Conservation (phyloP, 139 green algal genomes). For the Volvox reticuliferus region DNA sequence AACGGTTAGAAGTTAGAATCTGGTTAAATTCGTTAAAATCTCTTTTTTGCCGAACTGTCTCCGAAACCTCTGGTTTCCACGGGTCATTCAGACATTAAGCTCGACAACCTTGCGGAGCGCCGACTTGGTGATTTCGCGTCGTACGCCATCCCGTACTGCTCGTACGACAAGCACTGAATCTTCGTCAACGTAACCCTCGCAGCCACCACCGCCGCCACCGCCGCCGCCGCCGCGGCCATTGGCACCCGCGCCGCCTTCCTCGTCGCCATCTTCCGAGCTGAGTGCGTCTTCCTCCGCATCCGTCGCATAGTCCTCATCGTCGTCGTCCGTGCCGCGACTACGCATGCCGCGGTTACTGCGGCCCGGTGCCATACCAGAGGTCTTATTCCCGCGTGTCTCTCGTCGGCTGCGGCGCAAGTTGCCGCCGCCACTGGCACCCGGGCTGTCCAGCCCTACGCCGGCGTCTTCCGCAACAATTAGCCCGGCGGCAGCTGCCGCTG, state of each 20-base stretch:
- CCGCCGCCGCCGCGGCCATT: not conserved
- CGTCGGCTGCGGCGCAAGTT: not conserved
- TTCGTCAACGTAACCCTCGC: constrained; percentile 25
- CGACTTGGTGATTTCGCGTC: constrained; percentile 40
- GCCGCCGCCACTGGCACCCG: not conserved
- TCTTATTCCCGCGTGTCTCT: not conserved
- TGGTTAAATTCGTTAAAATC: too few species aligned
- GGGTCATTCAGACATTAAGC: too few species aligned
- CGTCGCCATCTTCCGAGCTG: not conserved
- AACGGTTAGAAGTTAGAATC: too few species aligned
- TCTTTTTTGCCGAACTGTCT: too few species aligned
- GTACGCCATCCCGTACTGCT: not conserved
- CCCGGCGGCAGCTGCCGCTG: not conserved
- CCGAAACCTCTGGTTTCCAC: too few species aligned
- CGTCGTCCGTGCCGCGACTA: not conserved
- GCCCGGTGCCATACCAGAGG: not conserved
- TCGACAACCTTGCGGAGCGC: constrained; percentile 27
- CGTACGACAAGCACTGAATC: constrained; percentile 19
- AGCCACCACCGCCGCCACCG: not conserved
- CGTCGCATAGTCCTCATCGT: not conserved
- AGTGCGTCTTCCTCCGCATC: not conserved
- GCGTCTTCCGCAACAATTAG: not conserved
- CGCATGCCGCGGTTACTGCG: not conserved
- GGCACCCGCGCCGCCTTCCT: not conserved
- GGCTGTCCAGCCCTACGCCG: not conserved